Percentiles rank a stretch among this genome's conserved stretches.
Evolutionary conservation across 1,139 yeast species (phyloP).

Genomic region (Saccharomyces hybrid): DNA sequence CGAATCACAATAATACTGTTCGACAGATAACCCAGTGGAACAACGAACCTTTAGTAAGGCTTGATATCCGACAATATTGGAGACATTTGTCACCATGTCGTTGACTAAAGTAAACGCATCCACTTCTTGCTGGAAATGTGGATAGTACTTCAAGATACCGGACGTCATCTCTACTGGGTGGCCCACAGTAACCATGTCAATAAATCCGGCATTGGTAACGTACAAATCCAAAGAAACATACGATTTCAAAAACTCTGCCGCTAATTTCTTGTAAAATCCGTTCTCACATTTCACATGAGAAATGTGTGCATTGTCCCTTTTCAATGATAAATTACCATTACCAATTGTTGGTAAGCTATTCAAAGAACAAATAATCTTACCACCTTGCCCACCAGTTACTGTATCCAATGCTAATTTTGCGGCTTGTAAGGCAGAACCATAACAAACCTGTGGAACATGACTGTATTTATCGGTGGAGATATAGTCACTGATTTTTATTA

Average conservation of each 20-base stretch:
- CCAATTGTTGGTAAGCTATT: constrained; percentile 75
- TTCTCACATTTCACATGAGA: constrained; percentile 58
- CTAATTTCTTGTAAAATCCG: constrained; percentile 55
- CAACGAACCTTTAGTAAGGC: constrained; percentile 80
- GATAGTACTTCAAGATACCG: constrained; percentile 60
- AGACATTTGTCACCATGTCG: constrained; percentile 46
- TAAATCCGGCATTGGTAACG: constrained; percentile 55
- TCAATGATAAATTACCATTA: constrained; percentile 63
- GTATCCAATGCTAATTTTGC: constrained; percentile 57
- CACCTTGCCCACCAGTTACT: constrained; percentile 55
- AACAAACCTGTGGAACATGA: constrained; percentile 62
- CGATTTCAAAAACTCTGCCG: constrained; percentile 47
- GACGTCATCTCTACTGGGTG: constrained; percentile 63
- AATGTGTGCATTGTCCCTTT: constrained; percentile 45
- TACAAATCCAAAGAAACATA: constrained; percentile 76
- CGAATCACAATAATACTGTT: constrained; percentile 61
- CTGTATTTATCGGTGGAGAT: constrained; percentile 37
- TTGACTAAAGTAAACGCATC: constrained; percentile 64
- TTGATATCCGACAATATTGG: constrained; percentile 57
- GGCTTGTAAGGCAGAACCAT: constrained; percentile 69
- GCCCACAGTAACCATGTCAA: constrained; percentile 71
- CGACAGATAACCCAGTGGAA: constrained; percentile 79
- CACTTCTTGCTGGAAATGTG: constrained; percentile 57
- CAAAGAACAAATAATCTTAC: constrained; percentile 67
- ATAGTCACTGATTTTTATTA: constrained; percentile 51